Evolutionary conservation across 495 filamentous ascomycete genomes (phyloP), one percentile per base, ranked within the genome.

Genomic region (Platismatia glauca): DNA sequence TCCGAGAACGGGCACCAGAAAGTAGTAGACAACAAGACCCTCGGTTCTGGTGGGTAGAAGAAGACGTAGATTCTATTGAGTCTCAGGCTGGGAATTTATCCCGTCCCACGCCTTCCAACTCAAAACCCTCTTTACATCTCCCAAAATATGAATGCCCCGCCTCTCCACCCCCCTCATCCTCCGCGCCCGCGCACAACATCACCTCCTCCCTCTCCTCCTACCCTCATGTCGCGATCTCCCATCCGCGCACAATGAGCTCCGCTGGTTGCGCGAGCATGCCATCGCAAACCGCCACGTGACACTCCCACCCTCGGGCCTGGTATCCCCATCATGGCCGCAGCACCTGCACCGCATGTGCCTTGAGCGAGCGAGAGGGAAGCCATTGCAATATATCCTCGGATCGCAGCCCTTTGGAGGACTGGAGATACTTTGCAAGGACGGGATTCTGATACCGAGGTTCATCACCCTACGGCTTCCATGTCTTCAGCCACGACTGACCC

Each of bases 331-430:
- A 67, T 75, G 74, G 75, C 71, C 58, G 44, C 67, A 46, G 20
- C 67, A 71, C 6, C 70, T 89, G 0, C 69, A 69, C 38, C 65
- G 71, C 1, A 77, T 89, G 61, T 90, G 86, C 61, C 61, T 70
- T 16, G 69, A 79, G 41, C 79, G 94, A 44, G 79, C 82, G 4
- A 72, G 64, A 34, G 91, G 91, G 2, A 74, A 81, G 43, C 94
- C 94, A 0, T 75, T 98, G 9, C 94, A 97, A 70, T 98, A 97
- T 69, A 81, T 97, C 15, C 77, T 98, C 5, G 91, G 91, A 0
- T 84, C 84, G 20, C 92, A 97, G 69, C 92, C 89, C 16, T 97
- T 98, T 70, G 92, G 91, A 0, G 76, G 85, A 4, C 72, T 96
- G 16, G 86, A 92, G 46, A 89, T 98, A n/a, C 73, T 79, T 44